Evolutionary conservation across 306 rosid species (phyloP).

Genomic region (Quillaja saponaria): DNA sequence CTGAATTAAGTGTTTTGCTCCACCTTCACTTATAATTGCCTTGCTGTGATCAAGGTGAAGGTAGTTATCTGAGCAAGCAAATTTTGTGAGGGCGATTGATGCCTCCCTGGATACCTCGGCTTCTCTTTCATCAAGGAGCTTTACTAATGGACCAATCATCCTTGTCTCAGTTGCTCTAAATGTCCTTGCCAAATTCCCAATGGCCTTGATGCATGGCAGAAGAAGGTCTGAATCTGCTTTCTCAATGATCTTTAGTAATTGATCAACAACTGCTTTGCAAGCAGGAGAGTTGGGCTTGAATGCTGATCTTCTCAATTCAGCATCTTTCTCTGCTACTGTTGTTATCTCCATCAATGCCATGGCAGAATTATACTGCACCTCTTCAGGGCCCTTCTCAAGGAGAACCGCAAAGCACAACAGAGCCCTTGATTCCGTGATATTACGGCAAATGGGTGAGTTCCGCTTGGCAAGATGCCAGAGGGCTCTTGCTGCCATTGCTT

Average conservation of each 20-base stretch:
- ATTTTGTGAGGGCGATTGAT: slow-evolving; percentile 67
- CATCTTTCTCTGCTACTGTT: slow-evolving; percentile 75
- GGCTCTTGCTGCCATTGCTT: slow-evolving; percentile 91
- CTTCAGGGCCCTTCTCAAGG: slow-evolving; percentile 72
- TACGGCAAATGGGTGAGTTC: slow-evolving; percentile 72
- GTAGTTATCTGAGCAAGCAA: slow-evolving; percentile 68
- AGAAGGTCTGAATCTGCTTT: slow-evolving; percentile 71
- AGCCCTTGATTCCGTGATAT: slow-evolving; percentile 88
- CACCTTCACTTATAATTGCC: slow-evolving; percentile 79
- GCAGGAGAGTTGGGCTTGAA: slow-evolving; percentile 95
- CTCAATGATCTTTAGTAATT: slow-evolving; percentile 64
- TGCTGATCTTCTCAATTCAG: slow-evolving; percentile 81
- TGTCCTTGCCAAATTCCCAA: slow-evolving; percentile 86
- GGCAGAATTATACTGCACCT: slow-evolving; percentile 76
- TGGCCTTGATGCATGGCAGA: slow-evolving; percentile 70
- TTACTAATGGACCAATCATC: slow-evolving; percentile 77
- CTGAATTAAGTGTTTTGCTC: slow-evolving; percentile 78
- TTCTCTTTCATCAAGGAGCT: slow-evolving; percentile 80
- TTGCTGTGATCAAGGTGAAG: slow-evolving; percentile 79
- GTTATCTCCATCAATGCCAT: slow-evolving; percentile 96
- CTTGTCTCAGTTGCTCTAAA: slow-evolving; percentile 81
- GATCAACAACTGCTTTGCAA: slow-evolving; percentile 89
- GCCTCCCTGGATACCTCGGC: slow-evolving; percentile 70
- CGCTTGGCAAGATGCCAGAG: slow-evolving; percentile 72
- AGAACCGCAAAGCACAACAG: slow-evolving; percentile 82